Base-by-base conservation (phyloP, 2,329 filamentous ascomycete genomes). In the Simplicillium sp. region DNA sequence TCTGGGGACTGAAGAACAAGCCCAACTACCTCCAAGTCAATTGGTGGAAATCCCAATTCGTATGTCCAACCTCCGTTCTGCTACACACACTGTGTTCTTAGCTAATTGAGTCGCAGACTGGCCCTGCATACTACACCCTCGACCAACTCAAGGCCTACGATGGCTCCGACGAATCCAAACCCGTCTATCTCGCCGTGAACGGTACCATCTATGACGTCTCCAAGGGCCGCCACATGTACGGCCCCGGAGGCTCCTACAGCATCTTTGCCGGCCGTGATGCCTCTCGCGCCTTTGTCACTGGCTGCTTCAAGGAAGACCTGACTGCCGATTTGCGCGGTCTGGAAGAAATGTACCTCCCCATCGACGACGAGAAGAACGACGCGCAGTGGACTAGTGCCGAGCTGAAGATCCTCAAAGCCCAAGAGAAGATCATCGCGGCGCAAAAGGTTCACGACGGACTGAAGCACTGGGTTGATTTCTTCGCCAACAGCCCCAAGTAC, bases 101-200 rank as follows among this genome's bases (percentile, higher is more conserved):
- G 36, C 40, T 40, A 31, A 31, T 34, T 20, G 33, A 13, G 33
- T 20, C 47, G 41, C 49, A 79, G 73, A 56, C 60, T 44, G 70
- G 71, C 2, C 84, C 87, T 12, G 47, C 85, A 38, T 67, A 74
- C 56, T 72, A 97, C 32, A 95, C 87, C 1, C 82, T 84, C 42
- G 68, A 71, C 15, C 72, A 96, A 59, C 80, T 98, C 37, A 60
- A 74, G 36, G 59, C 67, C 38, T 94, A 84, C 71, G 82, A 94
- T 64, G 94, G 92, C 65, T 73, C 67, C 43, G 80, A 95, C 61
- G 68, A 80, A 9, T 60, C 64, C 7, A 79, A 83, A 44, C 92
- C 92, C 7, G 78, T 97, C 59, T 94, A 95, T 67, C 75, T 98
- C 42, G 87, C 88, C 47, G 80, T 98, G 54, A 90, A 92, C 67